phyloP scores from a whole-genome alignment of 2,329 filamentous ascomycete genomes.

The Pezicula neosporulosa region DNA sequence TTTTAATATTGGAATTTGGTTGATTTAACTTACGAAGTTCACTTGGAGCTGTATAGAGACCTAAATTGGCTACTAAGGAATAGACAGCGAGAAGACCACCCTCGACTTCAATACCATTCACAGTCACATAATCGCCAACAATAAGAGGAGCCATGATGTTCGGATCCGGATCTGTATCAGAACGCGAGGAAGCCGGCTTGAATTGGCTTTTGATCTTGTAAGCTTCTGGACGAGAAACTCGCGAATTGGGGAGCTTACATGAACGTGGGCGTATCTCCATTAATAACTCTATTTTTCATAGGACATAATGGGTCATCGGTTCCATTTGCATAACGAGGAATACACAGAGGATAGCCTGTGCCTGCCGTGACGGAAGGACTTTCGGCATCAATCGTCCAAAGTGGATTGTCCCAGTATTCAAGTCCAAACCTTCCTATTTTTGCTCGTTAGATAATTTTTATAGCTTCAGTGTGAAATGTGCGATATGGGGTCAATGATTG shows the following conservation, averaged over 20 bases:
- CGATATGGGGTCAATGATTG: conserved; percentile 42
- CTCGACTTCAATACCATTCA: too few relatives aligned
- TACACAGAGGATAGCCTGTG: conserved; percentile 51
- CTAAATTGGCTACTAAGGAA: too few relatives aligned
- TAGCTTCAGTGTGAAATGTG: too few relatives aligned
- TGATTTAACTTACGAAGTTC: too few relatives aligned
- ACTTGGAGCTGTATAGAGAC: too few relatives aligned
- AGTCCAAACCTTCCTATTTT: conserved; percentile 39
- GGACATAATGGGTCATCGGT: conserved; percentile 32
- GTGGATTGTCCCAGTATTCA: conserved; percentile 32
- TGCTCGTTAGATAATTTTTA: too few relatives aligned
- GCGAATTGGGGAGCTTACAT: neutral
- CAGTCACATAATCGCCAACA: neutral
- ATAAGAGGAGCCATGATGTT: neutral
- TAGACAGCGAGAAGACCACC: too few relatives aligned
- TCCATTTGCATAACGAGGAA: conserved; percentile 39
- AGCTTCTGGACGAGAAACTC: neutral
- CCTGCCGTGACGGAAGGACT: conserved; percentile 44
- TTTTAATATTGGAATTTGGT: too few relatives aligned
- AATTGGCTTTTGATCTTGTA: neutral
- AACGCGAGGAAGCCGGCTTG: neutral
- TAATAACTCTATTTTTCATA: conserved; percentile 30
- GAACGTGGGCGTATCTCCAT: neutral
- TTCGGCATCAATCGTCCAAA: conserved; percentile 44
- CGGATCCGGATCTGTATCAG: neutral